A percentile compares a stretch with the other conserved stretches of the same genome.
phyloP scores from a whole-genome alignment of 2,329 filamentous ascomycete species.

The Mollisia scopiformis region DNA sequence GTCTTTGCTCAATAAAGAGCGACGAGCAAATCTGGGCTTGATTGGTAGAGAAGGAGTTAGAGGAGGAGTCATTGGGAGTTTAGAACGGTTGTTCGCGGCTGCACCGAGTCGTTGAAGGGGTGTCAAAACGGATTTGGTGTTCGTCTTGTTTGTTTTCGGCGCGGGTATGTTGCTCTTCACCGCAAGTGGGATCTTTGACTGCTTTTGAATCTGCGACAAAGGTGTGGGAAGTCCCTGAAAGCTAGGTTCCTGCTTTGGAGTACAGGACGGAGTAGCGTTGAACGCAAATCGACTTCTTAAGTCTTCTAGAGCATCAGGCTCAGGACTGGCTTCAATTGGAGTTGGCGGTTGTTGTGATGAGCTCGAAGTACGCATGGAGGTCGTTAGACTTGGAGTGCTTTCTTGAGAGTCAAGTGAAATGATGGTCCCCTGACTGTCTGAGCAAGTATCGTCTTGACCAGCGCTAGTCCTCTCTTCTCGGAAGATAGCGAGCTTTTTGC shows the following conservation, averaged over 20 bases:
- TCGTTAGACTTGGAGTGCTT: conserved; percentile 25
- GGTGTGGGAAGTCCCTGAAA: conserved; percentile 23
- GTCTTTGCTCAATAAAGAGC: conserved; percentile 23
- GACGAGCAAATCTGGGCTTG: conserved; percentile 13
- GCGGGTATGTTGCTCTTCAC: conserved; percentile 24
- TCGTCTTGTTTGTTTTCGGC: conserved; percentile 13
- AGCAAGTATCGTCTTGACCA: neutral
- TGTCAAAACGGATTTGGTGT: conserved; percentile 23
- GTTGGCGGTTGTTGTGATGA: conserved; percentile 28
- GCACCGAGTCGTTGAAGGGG: conserved; percentile 37
- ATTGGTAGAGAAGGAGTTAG: conserved; percentile 23
- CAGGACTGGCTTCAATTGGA: conserved; percentile 12
- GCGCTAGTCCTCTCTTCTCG: conserved; percentile 13
- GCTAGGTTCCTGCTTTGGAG: conserved; percentile 19
- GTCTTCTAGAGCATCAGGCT: conserved; percentile 1
- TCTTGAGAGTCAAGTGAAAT: conserved; percentile 20
- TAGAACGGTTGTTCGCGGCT: conserved; percentile 28
- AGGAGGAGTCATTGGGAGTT: conserved; percentile 31
- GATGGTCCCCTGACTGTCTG: conserved; percentile 3
- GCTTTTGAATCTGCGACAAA: conserved; percentile 20
- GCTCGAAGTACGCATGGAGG: conserved; percentile 22
- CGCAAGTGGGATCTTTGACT: conserved; percentile 34
- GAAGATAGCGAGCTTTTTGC: conserved; percentile 31
- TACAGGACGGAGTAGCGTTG: conserved; percentile 8
- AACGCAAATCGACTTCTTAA: conserved; percentile 31